These are phyloP conservation scores for Megacollybia platyphylla DNA, from an alignment of 1,284 basidiomycete genomes.

Conservation along the genomic window DNA sequence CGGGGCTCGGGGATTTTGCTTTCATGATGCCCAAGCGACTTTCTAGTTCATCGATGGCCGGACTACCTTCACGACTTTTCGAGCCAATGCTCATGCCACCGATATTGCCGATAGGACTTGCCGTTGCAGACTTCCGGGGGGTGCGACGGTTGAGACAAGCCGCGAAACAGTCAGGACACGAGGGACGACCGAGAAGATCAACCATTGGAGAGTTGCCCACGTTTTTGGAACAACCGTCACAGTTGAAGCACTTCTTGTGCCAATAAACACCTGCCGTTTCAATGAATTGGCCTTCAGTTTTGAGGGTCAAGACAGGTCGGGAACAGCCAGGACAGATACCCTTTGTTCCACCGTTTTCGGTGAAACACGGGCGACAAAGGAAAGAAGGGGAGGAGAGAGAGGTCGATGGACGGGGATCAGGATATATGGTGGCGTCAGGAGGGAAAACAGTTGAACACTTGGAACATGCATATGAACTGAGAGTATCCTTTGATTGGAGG, in stretches of 20 bases:
- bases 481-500: conserved; percentile 62
- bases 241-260: conserved; percentile 71
- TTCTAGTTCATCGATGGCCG: conserved; percentile 43
- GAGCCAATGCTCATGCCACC: conserved; percentile 21
- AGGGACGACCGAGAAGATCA: conserved; percentile 67
- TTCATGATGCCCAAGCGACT: conserved; percentile 39
- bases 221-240: conserved; percentile 55
- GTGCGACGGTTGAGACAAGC: conserved; percentile 44
- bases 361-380: conserved; percentile 62
- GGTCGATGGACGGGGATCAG: conserved; percentile 38
- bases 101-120: conserved; percentile 18
- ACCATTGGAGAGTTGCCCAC: conserved; percentile 67
- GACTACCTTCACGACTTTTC: conserved; percentile 34
- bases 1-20: conserved; percentile 50
- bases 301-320: conserved; percentile 58
- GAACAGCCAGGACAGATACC: conserved; percentile 55
- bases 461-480: conserved; percentile 52
- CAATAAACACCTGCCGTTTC: conserved; percentile 56
- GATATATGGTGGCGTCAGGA: conserved; percentile 74
- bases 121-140: conserved; percentile 22
- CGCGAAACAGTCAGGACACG: conserved; percentile 67
- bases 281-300: conserved; percentile 64
- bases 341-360: conserved; percentile 57
- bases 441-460: conserved; percentile 53
- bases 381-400: conserved; percentile 34